Conservation (phyloP, 2,329 filamentous ascomycete genomes). For the Colletotrichum liriopes region DNA sequence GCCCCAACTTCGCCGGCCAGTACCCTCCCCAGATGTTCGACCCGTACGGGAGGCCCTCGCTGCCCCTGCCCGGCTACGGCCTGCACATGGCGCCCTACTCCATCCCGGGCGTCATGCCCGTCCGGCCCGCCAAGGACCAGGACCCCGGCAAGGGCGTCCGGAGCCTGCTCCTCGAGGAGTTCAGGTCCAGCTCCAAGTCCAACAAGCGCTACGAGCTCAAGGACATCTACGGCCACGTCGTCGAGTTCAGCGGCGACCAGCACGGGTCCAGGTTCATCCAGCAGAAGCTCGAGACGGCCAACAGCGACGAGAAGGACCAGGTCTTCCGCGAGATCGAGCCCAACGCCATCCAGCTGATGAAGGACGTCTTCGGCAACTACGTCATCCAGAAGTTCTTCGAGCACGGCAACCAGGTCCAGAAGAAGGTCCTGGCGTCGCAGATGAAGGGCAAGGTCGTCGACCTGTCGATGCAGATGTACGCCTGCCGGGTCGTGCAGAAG, state of each 20-base stretch:
- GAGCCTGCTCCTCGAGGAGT: constrained; percentile 84
- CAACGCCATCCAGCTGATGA: constrained; percentile 91
- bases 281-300: constrained; percentile 90
- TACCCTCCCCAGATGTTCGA: constrained; percentile 55
- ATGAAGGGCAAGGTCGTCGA: constrained; percentile 90
- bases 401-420: constrained; percentile 94
- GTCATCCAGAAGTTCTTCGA: constrained; percentile 99
- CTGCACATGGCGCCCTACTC: constrained; percentile 53
- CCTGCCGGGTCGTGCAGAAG: constrained; percentile 96
- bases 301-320: constrained; percentile 94
- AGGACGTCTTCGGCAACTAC: constrained; percentile 97
- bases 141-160: constrained; percentile 75
- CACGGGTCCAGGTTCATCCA: constrained; percentile 97
- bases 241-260: constrained; percentile 96
- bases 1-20: constrained; percentile 54
- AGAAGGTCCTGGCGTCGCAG: constrained; percentile 85
- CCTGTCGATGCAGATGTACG: constrained; percentile 91
- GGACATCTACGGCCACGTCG: constrained; percentile 89
- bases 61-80: constrained; percentile 48
- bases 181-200: constrained; percentile 80
- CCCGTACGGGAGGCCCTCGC: constrained; percentile 46
- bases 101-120: constrained; percentile 48
- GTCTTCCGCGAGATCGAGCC: constrained; percentile 90
- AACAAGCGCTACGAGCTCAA: constrained; percentile 85
- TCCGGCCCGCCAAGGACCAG: constrained; percentile 66